Base-by-base conservation (phyloP, 2,329 filamentous ascomycete genomes). In the Basipetospora chlamydospora region DNA sequence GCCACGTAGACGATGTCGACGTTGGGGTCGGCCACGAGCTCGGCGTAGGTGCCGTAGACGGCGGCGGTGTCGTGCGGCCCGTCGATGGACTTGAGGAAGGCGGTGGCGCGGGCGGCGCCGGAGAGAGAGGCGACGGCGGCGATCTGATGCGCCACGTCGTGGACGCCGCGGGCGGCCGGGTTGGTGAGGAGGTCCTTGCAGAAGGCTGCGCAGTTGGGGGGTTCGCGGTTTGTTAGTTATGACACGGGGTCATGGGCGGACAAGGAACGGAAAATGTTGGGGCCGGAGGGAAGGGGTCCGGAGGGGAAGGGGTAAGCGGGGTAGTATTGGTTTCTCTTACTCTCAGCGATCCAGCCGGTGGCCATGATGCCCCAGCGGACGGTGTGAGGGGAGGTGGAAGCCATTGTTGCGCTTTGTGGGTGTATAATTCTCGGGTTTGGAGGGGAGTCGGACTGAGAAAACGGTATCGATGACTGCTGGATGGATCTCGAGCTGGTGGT, bases 1-100 rank as follows among this genome's bases (percentile, higher is more conserved):
- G 84, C 85, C 39, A 94, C 73, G 57, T 93, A 94, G 59, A 94
- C 60, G 47, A 92, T 82, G 55, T 93, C 82, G 45, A 93, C 71
- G 48, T 83, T 70, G 6, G 78, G 63, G 53, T 93, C 83, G 35
- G 71, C 69, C 18, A 88, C 84, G 20, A 94, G 70, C 53, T 86
- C 81, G 42, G 77, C 68, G 58, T 94, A 94, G 9, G 78, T 83
- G 41, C 80, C 82, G 52, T 93, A 92, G 8, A 78, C 68, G 47
- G 73, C 73, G 39, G 80, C 78, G n/a, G n/a, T n/a, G 6, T 73
- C 66, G 13, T 68, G 60, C 3, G 80, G 77, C n/a, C 79, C 75
- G 40, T 77, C 70, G 26, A 80, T 70, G 43, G 77, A 73, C 42
- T 73, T 63, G 52, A 93, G 68, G 60, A 93, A 93, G 34, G 74